phyloP scores from a whole-genome alignment of 2,329 filamentous ascomycete genomes.

The Ophioceras dolichostomum region DNA sequence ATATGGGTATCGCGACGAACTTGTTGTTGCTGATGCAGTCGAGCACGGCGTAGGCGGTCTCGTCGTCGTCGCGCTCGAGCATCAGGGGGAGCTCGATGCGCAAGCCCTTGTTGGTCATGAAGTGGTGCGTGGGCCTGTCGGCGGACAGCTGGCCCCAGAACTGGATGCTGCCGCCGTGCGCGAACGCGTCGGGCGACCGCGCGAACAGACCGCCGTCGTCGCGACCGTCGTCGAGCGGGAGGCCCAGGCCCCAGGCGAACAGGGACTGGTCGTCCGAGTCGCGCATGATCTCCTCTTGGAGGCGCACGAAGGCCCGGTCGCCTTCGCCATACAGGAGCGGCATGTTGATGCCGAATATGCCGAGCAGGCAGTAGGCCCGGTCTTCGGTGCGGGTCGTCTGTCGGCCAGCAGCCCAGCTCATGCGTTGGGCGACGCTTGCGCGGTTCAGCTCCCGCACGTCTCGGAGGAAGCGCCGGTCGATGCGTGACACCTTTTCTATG shows the following conservation, averaged over 20 bases:
- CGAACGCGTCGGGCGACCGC: constrained; percentile 4
- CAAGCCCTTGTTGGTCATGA: constrained; percentile 4
- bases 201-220: constrained; percentile 6
- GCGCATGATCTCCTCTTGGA: constrained; percentile 16
- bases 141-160: constrained; percentile 5
- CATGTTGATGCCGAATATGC: constrained; percentile 16
- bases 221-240: background rate
- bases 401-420: constrained; percentile 14
- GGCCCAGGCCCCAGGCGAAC: constrained; percentile 13
- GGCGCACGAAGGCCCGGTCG: constrained; percentile 10
- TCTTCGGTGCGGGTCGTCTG: constrained; percentile 13
- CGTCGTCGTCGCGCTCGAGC: background rate
- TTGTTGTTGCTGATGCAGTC: constrained; percentile 4
- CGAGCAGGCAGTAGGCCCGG: constrained; percentile 15
- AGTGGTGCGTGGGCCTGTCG: constrained; percentile 1
- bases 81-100: constrained; percentile 3
- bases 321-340: constrained; percentile 17
- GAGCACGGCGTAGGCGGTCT: constrained; percentile 3
- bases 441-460: background rate
- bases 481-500: constrained; percentile 13
- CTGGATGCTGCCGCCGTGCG: background rate
- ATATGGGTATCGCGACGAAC: constrained; percentile 2
- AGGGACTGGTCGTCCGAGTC: constrained; percentile 14
- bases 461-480: constrained; percentile 11
- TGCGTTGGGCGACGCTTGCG: constrained; percentile 10